Evolutionary conservation across 1,284 basidiomycete species (phyloP).

Genomic region (Calocybe gambosa): DNA sequence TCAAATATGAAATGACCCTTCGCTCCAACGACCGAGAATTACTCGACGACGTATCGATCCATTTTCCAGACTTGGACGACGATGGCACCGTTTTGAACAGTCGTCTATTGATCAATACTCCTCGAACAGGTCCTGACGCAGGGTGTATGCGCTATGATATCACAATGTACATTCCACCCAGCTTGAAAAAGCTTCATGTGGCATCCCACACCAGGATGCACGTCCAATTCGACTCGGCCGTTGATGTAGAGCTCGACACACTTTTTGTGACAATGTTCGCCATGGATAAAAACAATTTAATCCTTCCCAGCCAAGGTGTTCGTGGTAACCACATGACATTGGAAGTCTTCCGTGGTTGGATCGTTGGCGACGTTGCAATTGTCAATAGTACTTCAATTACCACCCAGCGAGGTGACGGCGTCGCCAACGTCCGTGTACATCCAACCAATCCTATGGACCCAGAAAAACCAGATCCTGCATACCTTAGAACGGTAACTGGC

Average conservation of each 20-base stretch:
- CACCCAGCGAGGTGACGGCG: slow-evolving; percentile 47
- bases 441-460: slow-evolving; percentile 31
- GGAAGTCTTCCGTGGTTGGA: slow-evolving; percentile 48
- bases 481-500: slow-evolving; percentile 43
- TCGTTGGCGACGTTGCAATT: slow-evolving; percentile 49
- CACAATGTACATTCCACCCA: slow-evolving; percentile 42
- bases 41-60: slow-evolving; percentile 31
- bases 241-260: slow-evolving; percentile 35
- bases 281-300: slow-evolving; percentile 33
- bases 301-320: slow-evolving; percentile 38
- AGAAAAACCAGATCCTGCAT: slow-evolving; percentile 27
- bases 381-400: slow-evolving; percentile 34
- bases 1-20: slow-evolving; percentile 45
- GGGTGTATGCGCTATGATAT: slow-evolving; percentile 52
- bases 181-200: slow-evolving; percentile 41
- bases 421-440: slow-evolving; percentile 41
- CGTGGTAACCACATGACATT: slow-evolving; percentile 34
- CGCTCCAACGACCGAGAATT: slow-evolving; percentile 35
- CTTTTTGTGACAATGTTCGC: slow-evolving; percentile 40
- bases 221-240: slow-evolving; percentile 41
- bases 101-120: slow-evolving; percentile 31
- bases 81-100: slow-evolving; percentile 28
- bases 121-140: slow-evolving; percentile 21
- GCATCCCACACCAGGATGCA: slow-evolving; percentile 37
- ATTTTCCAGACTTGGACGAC: slow-evolving; percentile 26